Conservation (phyloP, 192 early-diverging fungal genomes). For the Backusella morwellensis region DNA sequence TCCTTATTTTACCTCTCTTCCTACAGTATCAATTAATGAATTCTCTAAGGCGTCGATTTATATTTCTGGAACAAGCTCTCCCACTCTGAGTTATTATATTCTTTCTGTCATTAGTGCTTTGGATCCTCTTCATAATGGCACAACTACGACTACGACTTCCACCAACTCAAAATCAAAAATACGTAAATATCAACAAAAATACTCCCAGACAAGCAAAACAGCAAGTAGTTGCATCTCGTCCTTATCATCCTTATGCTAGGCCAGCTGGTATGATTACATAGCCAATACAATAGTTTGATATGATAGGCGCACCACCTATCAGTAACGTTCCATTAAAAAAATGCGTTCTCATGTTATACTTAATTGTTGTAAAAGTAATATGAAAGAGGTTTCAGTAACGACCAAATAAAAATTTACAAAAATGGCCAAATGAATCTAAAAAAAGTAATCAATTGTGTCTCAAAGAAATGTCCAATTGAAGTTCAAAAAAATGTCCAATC, state of each 20-base stretch:
- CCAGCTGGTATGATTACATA: not conserved
- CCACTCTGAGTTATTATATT: not conserved
- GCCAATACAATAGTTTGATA: not conserved
- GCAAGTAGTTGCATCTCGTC: not conserved
- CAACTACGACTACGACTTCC: not conserved
- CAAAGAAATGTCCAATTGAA: not conserved
- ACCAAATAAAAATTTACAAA: not conserved
- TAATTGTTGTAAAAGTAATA: not conserved
- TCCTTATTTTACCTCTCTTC: not conserved
- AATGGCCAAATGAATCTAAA: too few relatives aligned
- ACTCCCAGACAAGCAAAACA: not conserved
- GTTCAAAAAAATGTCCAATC: not conserved
- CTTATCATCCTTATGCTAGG: not conserved
- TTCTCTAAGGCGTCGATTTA: not conserved
- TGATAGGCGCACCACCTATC: not conserved
- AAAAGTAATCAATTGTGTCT: too few relatives aligned
- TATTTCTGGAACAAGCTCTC: not conserved
- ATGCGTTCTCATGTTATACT: not conserved
- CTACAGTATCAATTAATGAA: conserved; percentile 1
- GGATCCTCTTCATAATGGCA: not conserved
- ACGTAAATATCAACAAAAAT: not conserved
- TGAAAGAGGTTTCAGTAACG: not conserved
- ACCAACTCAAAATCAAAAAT: not conserved
- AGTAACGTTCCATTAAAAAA: not conserved
- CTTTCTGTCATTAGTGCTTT: not conserved